phyloP scores from a whole-genome alignment of 495 filamentous ascomycete genomes.

The Penicillium atrosanguineum region DNA sequence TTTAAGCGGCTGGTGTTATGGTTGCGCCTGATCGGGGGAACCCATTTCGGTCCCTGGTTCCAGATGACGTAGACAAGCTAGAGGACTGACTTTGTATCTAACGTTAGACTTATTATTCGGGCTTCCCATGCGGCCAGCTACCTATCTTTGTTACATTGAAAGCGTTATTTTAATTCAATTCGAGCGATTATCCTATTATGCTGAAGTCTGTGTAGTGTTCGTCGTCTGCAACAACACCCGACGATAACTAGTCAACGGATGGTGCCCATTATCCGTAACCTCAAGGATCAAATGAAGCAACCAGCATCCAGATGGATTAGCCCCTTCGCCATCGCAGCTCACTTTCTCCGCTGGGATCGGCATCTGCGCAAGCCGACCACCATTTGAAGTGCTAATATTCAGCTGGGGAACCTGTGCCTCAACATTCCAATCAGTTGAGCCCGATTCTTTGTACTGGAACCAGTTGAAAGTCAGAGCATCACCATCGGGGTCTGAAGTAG shows the following conservation, averaged over 20 bases:
- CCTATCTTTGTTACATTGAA: no score
- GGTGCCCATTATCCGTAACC: slow-evolving; percentile 20
- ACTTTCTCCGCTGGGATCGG: slow-evolving; percentile 32
- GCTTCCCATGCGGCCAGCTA: no score
- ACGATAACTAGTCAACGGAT: slow-evolving; percentile 3
- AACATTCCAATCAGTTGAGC: slow-evolving; percentile 39
- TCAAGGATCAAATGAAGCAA: slow-evolving; percentile 41
- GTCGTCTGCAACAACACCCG: slow-evolving; percentile 2
- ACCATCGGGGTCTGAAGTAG: slow-evolving; percentile 43
- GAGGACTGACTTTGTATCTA: no score
- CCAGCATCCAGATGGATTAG: slow-evolving; percentile 29
- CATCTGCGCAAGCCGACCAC: slow-evolving; percentile 29
- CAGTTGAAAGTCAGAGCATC: slow-evolving; percentile 42
- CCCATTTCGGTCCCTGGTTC: no score
- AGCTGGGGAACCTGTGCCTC: slow-evolving; percentile 35
- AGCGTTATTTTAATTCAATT: no score
- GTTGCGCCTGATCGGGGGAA: no score
- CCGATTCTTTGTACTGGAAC: slow-evolving; percentile 47
- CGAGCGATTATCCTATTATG: not conserved
- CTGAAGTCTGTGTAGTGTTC: not conserved
- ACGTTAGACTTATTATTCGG: no score
- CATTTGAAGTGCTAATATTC: slow-evolving; percentile 24
- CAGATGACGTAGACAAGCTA: no score
- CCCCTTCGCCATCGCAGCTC: slow-evolving; percentile 25
- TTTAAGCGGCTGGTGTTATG: no score